phyloP scores from a whole-genome alignment of 164 flowering plant genomes.

The Chloranthus sessilifolius region DNA sequence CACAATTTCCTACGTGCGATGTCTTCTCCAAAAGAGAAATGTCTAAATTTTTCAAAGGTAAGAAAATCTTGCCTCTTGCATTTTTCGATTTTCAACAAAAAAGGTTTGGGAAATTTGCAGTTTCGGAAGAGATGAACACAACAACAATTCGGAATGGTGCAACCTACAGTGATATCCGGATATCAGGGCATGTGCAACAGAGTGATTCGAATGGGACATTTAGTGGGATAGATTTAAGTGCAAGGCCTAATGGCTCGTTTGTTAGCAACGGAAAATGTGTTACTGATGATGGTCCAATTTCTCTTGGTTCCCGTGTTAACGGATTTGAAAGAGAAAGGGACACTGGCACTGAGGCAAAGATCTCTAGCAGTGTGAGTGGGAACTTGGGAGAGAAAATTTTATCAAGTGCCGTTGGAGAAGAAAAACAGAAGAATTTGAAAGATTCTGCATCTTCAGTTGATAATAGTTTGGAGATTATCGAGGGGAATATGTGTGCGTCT shows the following conservation, averaged over 20 bases:
- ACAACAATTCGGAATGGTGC: conserved; percentile 15
- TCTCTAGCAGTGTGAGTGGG: conserved; percentile 12
- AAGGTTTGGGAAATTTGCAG: conserved; percentile 26
- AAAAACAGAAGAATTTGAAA: conserved; percentile 20
- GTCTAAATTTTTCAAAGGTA: conserved; percentile 50
- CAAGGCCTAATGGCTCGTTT: conserved; percentile 13
- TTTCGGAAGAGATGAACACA: conserved; percentile 25
- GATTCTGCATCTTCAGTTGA: conserved; percentile 27
- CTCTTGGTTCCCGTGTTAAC: conserved; percentile 23
- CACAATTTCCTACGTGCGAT: conserved; percentile 72
- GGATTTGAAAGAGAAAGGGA: conserved; percentile 13
- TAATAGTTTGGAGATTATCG: conserved; percentile 42
- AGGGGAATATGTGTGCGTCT: conserved; percentile 95
- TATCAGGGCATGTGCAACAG: conserved; percentile 13
- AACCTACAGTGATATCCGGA: conserved; percentile 7
- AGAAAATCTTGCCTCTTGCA: conserved; percentile 43
- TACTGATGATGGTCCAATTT: conserved; percentile 14
- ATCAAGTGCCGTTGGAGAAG: conserved; percentile 15
- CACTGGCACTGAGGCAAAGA: conserved; percentile 12
- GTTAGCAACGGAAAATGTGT: conserved; percentile 18
- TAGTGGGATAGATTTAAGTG: conserved; percentile 10
- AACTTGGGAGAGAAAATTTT: conserved; percentile 13
- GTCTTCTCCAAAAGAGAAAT: conserved; percentile 75
- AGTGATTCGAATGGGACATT: conserved; percentile 32
- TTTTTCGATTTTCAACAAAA: conserved; percentile 32